Conservation (phyloP, 345 rosid species). For the Bruguiera parviflora region DNA sequence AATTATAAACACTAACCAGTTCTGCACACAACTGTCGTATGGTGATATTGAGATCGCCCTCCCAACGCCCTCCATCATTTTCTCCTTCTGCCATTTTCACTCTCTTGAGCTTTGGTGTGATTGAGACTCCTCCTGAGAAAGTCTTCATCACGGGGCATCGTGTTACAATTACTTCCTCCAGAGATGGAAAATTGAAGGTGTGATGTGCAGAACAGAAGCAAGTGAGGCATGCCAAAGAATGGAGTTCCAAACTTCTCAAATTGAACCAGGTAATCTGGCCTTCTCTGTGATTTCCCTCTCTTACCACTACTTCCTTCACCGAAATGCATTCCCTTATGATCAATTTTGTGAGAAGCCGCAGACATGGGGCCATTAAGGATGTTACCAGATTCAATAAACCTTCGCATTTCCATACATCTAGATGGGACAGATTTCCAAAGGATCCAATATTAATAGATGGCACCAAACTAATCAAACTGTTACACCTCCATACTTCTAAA, state of each 20-base stretch:
- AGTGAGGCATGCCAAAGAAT: background rate
- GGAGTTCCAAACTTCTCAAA: background rate
- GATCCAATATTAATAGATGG: background rate
- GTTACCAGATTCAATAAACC: background rate
- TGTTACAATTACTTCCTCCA: conserved; percentile 13
- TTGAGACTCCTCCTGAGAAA: conserved; percentile 20
- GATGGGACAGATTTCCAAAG: background rate
- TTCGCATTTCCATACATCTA: background rate
- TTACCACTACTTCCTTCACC: background rate
- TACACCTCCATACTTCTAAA: background rate
- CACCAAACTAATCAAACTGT: background rate
- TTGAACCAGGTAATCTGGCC: background rate
- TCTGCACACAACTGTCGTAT: conserved; percentile 2
- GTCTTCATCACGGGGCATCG: conserved; percentile 10
- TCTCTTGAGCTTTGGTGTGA: conserved; percentile 20
- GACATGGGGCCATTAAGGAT: background rate
- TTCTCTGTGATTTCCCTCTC: background rate
- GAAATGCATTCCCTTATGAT: background rate
- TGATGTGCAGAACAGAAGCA: background rate
- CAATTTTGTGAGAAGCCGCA: background rate
- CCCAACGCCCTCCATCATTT: background rate
- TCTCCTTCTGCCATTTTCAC: background rate
- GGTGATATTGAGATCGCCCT: conserved; percentile 11
- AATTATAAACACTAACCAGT: conserved; percentile 3
- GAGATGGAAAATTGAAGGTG: conserved; percentile 10